Conservation (phyloP, 1,284 basidiomycete species). For the Mycosarcoma mackinlayi region DNA sequence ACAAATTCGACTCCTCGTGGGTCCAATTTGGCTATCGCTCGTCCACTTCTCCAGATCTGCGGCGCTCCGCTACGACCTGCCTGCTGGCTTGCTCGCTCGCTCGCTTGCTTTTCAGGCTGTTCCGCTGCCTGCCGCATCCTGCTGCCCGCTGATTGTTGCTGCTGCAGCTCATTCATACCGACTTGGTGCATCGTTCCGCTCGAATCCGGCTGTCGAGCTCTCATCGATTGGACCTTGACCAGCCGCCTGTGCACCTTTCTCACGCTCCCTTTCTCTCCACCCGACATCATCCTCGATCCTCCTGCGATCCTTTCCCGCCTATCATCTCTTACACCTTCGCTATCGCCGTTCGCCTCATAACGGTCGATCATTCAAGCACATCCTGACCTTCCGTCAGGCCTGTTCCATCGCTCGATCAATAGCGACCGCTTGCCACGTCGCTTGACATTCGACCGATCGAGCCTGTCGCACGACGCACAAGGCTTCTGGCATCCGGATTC, state of each 20-base stretch:
- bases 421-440: background rate
- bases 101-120: conserved; percentile 3
- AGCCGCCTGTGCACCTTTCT: conserved; percentile 8
- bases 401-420: background rate
- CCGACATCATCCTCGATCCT: conserved; percentile 20
- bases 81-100: background rate
- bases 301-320: background rate
- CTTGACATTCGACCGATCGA: background rate
- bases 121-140: background rate
- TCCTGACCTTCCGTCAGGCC: no score
- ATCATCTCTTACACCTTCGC: background rate
- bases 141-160: conserved; percentile 2
- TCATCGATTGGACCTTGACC: conserved; percentile 14
- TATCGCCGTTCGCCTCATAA: background rate
- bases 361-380: background rate
- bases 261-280: conserved; percentile 10
- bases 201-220: conserved; percentile 14
- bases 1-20: no score
- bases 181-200: conserved; percentile 10
- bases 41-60: no score
- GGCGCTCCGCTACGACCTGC: conserved; percentile 1
- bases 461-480: no score
- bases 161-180: conserved; percentile 6
- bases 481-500: background rate
- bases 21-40: no score